These are phyloP conservation scores for Sporothrix schenckii DNA, from an alignment of 2,329 filamentous ascomycete genomes.

Conservation along the genomic window DNA sequence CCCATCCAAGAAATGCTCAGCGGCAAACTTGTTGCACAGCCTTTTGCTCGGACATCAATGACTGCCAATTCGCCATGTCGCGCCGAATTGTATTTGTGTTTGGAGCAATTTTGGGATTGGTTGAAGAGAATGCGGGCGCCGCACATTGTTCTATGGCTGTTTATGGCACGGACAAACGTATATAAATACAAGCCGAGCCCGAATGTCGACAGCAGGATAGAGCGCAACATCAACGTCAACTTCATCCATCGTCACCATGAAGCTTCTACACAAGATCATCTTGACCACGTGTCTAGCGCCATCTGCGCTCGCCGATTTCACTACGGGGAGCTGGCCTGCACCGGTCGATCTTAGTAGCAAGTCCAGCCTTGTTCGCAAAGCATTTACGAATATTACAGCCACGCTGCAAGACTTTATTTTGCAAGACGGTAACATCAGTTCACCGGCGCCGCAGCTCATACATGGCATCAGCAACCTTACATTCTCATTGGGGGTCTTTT, in stretches of 20 bases:
- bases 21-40: no score
- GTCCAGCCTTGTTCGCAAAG: neutral
- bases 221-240: neutral
- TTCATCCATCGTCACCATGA: neutral
- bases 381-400: conserved; percentile 23
- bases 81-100: no score
- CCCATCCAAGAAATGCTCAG: conserved; percentile 1
- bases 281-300: neutral
- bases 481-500: conserved; percentile 31
- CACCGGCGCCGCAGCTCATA: neutral
- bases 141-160: neutral
- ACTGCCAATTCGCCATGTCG: neutral
- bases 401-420: conserved; percentile 18
- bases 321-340: conserved; percentile 21
- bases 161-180: no score
- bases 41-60: neutral
- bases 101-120: no score
- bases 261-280: neutral
- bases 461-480: conserved; percentile 28
- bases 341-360: conserved; percentile 23
- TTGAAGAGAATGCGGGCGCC: no score
- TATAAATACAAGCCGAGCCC: neutral
- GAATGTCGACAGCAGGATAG: neutral
- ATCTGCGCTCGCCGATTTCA: conserved; percentile 8
- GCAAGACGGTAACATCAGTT: neutral